Conservation (phyloP, 164 flowering plant genomes). For the Euptelea pleiosperma region DNA sequence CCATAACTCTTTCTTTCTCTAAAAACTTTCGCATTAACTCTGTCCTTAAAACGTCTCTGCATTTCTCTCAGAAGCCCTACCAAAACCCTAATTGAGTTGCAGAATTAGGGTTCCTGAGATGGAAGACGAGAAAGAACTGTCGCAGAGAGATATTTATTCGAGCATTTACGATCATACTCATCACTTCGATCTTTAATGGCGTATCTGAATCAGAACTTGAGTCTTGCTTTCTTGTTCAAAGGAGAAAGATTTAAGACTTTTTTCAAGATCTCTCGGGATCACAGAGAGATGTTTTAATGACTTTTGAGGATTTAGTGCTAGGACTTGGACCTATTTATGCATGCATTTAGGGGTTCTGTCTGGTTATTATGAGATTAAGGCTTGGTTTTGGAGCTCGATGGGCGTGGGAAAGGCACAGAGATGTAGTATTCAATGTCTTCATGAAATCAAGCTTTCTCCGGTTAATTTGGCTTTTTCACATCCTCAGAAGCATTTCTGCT, state of each 20-base stretch:
- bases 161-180: not conserved
- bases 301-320: too few relatives aligned
- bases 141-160: too few relatives aligned
- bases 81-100: not conserved
- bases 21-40: not conserved
- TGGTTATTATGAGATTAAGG: conserved; percentile 3
- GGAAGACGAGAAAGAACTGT: too few relatives aligned
- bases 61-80: not conserved
- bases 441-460: conserved; percentile 3
- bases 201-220: too few relatives aligned
- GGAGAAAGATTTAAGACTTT: too few relatives aligned
- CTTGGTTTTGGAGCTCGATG: conserved; percentile 20
- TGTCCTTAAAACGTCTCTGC: not conserved
- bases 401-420: conserved; percentile 30
- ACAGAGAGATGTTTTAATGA: too few relatives aligned
- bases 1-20: not conserved
- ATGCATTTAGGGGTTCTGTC: conserved; percentile 4
- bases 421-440: conserved; percentile 19
- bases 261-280: too few relatives aligned
- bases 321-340: too few relatives aligned
- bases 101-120: conserved; percentile 6
- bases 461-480: conserved; percentile 33
- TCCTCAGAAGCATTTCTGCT: conserved; percentile 27
- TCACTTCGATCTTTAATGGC: not conserved
- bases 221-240: too few relatives aligned